Evolutionary conservation across 2,329 filamentous ascomycete species (phyloP).

Genomic region (Cladophialophora chaetospira): DNA sequence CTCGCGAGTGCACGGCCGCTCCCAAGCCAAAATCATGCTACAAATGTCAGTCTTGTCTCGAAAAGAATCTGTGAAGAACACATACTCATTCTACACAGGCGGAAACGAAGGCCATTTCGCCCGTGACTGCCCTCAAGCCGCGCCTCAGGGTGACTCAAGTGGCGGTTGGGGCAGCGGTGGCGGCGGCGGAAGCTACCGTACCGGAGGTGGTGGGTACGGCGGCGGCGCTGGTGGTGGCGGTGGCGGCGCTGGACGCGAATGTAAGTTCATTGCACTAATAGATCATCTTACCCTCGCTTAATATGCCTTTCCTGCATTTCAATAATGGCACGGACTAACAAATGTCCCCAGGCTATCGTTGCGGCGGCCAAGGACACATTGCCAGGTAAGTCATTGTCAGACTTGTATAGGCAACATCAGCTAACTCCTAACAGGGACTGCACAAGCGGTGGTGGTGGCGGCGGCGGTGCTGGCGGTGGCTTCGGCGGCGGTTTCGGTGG

Average conservation of each 20-base stretch:
- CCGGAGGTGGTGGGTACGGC: slow-evolving; percentile 49
- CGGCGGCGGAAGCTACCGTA: slow-evolving; percentile 43
- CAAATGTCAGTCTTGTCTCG: slow-evolving; percentile 41
- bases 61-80: slow-evolving; percentile 3
- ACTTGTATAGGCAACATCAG: slow-evolving; percentile 61
- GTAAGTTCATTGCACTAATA: no score
- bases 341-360: no score
- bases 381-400: slow-evolving; percentile 68
- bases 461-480: slow-evolving; percentile 54
- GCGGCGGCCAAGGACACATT: slow-evolving; percentile 94
- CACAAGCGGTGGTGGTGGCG: slow-evolving; percentile 55
- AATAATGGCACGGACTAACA: no score
- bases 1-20: slow-evolving; percentile 87
- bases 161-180: slow-evolving; percentile 51
- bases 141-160: slow-evolving; percentile 44
- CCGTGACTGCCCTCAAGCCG: slow-evolving; percentile 51
- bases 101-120: slow-evolving; percentile 87
- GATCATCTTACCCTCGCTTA: no score
- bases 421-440: slow-evolving; percentile 39
- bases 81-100: slow-evolving; percentile 68
- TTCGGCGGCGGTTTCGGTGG: slow-evolving; percentile 49
- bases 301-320: no score
- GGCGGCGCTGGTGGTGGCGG: slow-evolving; percentile 50
- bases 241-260: slow-evolving; percentile 64
- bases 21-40: slow-evolving; percentile 79